Conservation (phyloP, 371 early-diverging fungal species). For the Lichtheimia ramosa region DNA sequence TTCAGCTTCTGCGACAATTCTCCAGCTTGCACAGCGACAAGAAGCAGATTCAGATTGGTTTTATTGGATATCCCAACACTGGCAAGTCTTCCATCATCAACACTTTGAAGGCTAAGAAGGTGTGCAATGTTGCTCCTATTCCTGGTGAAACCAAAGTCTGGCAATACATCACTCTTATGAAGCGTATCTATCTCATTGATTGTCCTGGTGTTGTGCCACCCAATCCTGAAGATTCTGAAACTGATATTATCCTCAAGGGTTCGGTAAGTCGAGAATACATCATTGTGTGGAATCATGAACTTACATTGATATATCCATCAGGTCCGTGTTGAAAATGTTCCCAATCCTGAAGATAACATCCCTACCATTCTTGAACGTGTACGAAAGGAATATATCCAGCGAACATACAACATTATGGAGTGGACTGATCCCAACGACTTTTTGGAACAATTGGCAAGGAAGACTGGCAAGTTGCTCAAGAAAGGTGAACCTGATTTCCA, state of each 20-base stretch:
- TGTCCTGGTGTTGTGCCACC: constrained; percentile 99
- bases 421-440: constrained; percentile 91
- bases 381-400: constrained; percentile 84
- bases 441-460: constrained; percentile 85
- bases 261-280: constrained; percentile 54
- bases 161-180: constrained; percentile 99
- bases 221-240: constrained; percentile 82
- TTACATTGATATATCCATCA: constrained; percentile 4
- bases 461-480: constrained; percentile 94
- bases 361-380: constrained; percentile 85
- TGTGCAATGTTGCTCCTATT: constrained; percentile 98
- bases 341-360: constrained; percentile 93
- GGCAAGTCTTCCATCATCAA: constrained; percentile 99
- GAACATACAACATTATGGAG: constrained; percentile 86
- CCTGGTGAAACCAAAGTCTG: constrained; percentile 99
- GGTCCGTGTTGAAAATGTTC: constrained; percentile 94
- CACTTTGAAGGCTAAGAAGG: constrained; percentile 94
- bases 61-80: constrained; percentile 98
- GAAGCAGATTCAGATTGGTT: constrained; percentile 97
- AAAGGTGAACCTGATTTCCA: constrained; percentile 95
- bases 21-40: constrained; percentile 93
- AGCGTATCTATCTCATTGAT: constrained; percentile 98
- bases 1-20: constrained; percentile 97
- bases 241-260: constrained; percentile 98
- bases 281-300: not conserved